A percentile compares a stretch with the other conserved stretches of the same genome.
phyloP scores from a whole-genome alignment of 2,329 filamentous ascomycete species.

The Fusarium tuaranense region DNA sequence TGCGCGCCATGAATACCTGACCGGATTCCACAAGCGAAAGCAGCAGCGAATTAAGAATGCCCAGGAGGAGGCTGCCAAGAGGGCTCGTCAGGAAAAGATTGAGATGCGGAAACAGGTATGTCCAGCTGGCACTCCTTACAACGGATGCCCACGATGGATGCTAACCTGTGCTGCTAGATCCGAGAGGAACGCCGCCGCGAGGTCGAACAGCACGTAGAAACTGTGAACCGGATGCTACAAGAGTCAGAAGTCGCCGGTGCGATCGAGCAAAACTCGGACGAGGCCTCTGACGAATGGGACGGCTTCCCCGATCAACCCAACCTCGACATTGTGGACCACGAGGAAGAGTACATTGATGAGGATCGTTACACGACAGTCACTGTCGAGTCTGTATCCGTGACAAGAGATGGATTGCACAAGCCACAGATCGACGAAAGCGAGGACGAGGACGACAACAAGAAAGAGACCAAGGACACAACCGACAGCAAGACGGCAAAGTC shows the following conservation, averaged over 20 bases:
- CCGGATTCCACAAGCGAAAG: constrained; percentile 97
- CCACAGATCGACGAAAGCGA: constrained; percentile 54
- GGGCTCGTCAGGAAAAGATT: constrained; percentile 81
- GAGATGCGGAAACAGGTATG: constrained; percentile 79
- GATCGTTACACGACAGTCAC: constrained; percentile 96
- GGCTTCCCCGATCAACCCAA: constrained; percentile 69
- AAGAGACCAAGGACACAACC: constrained; percentile 41
- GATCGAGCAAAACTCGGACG: constrained; percentile 54
- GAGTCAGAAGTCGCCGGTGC: constrained; percentile 64
- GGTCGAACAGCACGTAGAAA: constrained; percentile 83
- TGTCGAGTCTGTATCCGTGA: constrained; percentile 87
- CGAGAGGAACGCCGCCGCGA: constrained; percentile 85
- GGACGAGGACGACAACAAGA: constrained; percentile 50
- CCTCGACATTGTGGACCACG: constrained; percentile 74
- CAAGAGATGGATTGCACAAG: constrained; percentile 77
- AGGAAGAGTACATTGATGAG: constrained; percentile 96
- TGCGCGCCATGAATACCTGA: constrained; percentile 88
- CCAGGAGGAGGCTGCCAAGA: constrained; percentile 82
- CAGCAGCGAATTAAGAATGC: constrained; percentile 85
- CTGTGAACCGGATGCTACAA: constrained; percentile 77
- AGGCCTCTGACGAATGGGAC: constrained; percentile 69
- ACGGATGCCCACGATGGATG: not conserved
- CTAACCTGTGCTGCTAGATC: constrained; percentile 65
- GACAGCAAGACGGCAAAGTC: constrained; percentile 42
- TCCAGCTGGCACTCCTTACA: not conserved